phyloP scores from a whole-genome alignment of 2,329 filamentous ascomycete genomes.

The Moelleriella libera region DNA sequence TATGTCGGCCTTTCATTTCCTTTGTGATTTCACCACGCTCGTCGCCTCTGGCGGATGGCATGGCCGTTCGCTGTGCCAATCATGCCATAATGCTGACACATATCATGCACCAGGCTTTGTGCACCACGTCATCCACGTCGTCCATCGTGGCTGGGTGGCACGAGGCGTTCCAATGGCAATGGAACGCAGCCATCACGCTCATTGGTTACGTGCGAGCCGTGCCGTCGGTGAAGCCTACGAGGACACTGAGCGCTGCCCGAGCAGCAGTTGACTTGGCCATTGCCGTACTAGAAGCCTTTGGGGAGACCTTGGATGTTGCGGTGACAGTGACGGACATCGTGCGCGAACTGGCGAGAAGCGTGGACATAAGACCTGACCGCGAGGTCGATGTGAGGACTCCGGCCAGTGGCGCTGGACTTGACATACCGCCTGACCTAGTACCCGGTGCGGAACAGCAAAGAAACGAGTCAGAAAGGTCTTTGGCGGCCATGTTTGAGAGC shows the following conservation, averaged over 20 bases:
- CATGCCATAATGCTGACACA: conserved; percentile 11
- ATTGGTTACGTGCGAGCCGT: conserved; percentile 18
- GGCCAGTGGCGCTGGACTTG: neutral
- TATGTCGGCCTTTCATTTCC: conserved; percentile 24
- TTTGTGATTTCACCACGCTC: conserved; percentile 12
- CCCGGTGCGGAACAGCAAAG: neutral
- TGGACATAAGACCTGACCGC: neutral
- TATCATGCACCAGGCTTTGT: conserved; percentile 10
- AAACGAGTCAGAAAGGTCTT: neutral
- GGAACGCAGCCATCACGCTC: conserved; percentile 16
- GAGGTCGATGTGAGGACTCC: neutral
- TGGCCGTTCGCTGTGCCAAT: conserved; percentile 8
- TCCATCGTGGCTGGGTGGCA: conserved; percentile 12
- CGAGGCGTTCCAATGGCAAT: conserved; percentile 13
- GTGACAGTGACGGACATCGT: neutral
- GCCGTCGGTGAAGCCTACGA: conserved; percentile 6
- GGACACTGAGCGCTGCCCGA: conserved; percentile 7
- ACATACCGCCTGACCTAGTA: neutral
- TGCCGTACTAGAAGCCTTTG: conserved; percentile 8
- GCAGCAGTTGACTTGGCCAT: conserved; percentile 21
- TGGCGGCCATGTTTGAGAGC: neutral
- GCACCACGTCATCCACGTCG: conserved; percentile 5
- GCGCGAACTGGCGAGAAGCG: neutral
- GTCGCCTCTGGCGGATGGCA: conserved; percentile 1
- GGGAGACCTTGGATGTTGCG: neutral